A percentile compares a stretch with the other conserved stretches of the same genome.
phyloP scores from a whole-genome alignment of 1,139 yeast genomes.

The Blastobotrys capitulatus region DNA sequence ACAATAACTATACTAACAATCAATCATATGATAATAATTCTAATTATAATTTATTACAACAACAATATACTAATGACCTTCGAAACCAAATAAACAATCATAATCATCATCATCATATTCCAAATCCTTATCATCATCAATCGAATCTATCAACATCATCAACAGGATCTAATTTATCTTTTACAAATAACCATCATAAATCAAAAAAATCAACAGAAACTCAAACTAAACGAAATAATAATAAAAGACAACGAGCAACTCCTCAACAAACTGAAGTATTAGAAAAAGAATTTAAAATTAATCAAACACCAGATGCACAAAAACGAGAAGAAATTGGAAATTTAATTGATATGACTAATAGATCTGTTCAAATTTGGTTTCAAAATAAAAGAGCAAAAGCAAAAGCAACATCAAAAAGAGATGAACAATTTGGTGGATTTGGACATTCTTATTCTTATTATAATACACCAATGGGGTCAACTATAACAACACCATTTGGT shows the following conservation, averaged over 20 bases:
- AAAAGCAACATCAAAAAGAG: slow-evolving; percentile 38
- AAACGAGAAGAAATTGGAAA: slow-evolving; percentile 67
- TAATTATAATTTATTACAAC: too few species aligned
- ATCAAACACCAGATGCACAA: slow-evolving; percentile 45
- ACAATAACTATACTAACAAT: background rate
- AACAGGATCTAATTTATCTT: too few species aligned
- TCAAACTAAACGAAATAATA: slow-evolving; percentile 36
- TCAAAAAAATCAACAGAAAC: slow-evolving; percentile 31
- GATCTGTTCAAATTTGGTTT: slow-evolving; percentile 93
- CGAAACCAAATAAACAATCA: too few species aligned
- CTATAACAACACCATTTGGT: background rate
- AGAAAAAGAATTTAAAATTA: slow-evolving; percentile 61
- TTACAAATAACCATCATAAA: background rate
- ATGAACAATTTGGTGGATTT: background rate
- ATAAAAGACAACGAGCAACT: slow-evolving; percentile 52
- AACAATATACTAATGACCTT: too few species aligned
- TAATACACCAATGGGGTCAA: background rate
- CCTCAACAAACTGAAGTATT: slow-evolving; percentile 74
- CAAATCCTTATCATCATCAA: too few species aligned
- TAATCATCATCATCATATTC: too few species aligned
- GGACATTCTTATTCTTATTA: background rate
- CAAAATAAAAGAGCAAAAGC: slow-evolving; percentile 86
- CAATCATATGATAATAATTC: too few species aligned
- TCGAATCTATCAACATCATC: too few species aligned
- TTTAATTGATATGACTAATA: slow-evolving; percentile 79